Percentiles rank a stretch among this genome's conserved stretches.
Evolutionary conservation across 164 flowering plant genomes (phyloP).

Genomic region (Stephania yunnanensis): DNA sequence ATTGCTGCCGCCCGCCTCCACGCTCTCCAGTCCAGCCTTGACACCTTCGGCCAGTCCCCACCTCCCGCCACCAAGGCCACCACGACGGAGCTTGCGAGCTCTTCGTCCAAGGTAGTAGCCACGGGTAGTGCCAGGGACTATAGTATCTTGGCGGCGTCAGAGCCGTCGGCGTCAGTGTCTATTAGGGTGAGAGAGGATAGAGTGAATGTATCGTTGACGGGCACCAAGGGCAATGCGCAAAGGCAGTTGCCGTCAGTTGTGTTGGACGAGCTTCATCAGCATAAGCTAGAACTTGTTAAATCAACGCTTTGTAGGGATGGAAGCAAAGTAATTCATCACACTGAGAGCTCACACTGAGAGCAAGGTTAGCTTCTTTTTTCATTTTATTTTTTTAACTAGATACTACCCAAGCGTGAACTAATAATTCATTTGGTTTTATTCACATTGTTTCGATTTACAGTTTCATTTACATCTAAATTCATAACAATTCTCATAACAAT

Average conservation of each 20-base stretch:
- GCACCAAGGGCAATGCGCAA: conserved; percentile 23
- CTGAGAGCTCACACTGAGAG: no score
- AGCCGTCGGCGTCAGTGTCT: conserved; percentile 19
- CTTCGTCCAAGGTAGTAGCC: no score
- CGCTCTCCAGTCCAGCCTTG: background rate
- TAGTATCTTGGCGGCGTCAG: conserved; percentile 21
- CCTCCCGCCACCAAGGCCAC: background rate
- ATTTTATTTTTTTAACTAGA: no score
- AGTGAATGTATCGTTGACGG: no score
- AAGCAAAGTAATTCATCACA: no score
- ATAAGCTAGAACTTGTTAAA: conserved; percentile 22
- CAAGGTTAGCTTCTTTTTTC: conserved; percentile 20
- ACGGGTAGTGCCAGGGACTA: background rate
- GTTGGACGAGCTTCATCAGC: conserved; percentile 22
- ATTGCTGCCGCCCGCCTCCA: conserved; percentile 28
- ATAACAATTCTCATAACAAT: no score
- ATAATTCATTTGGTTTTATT: no score
- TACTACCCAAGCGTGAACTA: no score
- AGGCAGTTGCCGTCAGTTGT: conserved; percentile 19
- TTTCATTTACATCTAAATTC: no score
- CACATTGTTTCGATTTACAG: background rate
- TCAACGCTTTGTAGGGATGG: no score
- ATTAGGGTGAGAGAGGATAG: conserved; percentile 29
- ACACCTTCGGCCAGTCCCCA: background rate
- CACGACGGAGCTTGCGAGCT: background rate